Evolutionary conservation across 768 basidiomycete genomes (phyloP).

Genomic region (Pulveroboletus frians): DNA sequence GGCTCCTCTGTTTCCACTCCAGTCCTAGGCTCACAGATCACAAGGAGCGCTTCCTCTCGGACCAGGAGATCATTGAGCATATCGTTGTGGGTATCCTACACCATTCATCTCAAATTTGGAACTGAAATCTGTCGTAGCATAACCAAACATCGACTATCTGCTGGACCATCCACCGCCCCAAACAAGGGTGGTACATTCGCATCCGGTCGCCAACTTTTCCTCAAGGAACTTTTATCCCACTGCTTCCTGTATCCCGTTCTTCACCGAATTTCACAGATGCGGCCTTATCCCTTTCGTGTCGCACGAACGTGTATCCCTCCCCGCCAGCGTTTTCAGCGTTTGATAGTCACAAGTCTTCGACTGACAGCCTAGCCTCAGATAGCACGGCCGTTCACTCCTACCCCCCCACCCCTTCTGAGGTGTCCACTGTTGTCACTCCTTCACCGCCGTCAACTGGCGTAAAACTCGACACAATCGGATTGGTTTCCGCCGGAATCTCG

Average conservation of each 20-base stretch:
- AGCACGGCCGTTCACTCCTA: constrained; percentile 46
- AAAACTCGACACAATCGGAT: constrained; percentile 22
- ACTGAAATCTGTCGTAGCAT: constrained; percentile 39
- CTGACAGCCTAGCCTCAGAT: constrained; percentile 28
- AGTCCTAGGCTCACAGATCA: constrained; percentile 10
- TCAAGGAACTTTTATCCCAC: constrained; percentile 50
- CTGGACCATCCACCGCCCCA: constrained; percentile 77
- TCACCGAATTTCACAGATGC: constrained; percentile 48
- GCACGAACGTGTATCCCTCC: constrained; percentile 38
- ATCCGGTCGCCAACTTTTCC: constrained; percentile 69
- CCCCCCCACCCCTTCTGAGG: constrained; percentile 49
- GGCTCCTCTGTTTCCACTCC: constrained; percentile 8
- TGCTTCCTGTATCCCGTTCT: constrained; percentile 44
- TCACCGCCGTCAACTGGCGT: constrained; percentile 31
- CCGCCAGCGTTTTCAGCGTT: constrained; percentile 12
- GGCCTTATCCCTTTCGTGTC: constrained; percentile 47
- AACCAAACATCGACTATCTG: constrained; percentile 58
- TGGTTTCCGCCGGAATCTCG: background rate
- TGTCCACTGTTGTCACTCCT: constrained; percentile 27
- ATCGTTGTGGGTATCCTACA: constrained; percentile 48
- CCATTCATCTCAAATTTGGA: background rate
- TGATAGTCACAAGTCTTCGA: constrained; percentile 21
- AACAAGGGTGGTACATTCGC: constrained; percentile 82
- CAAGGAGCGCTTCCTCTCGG: constrained; percentile 70
- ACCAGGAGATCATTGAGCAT: constrained; percentile 73